These are phyloP conservation scores for Neurospora sp. DNA, from an alignment of 495 filamentous ascomycete genomes.

Conservation along the genomic window DNA sequence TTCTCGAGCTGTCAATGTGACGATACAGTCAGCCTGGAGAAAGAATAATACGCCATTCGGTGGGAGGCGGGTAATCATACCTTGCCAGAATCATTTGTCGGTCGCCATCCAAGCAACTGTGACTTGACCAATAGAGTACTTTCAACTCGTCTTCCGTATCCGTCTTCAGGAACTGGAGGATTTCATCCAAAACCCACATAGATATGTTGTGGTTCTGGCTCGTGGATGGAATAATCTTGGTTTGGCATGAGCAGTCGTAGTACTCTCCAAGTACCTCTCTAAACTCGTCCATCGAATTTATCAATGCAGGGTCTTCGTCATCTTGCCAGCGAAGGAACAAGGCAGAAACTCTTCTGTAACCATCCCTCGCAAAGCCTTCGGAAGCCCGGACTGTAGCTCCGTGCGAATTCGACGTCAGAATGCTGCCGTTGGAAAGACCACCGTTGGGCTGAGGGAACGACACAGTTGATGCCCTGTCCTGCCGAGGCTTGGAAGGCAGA, in stretches of 20 bases:
- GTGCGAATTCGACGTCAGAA: not conserved
- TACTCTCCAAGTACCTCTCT: constrained; percentile 29
- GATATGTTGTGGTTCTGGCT: constrained; percentile 3
- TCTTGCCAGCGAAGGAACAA: constrained; percentile 40
- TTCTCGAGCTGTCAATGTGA: constrained; percentile 25
- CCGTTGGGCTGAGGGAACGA: not conserved
- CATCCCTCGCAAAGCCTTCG: constrained; percentile 2
- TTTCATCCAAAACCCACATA: constrained; percentile 31
- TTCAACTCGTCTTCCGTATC: constrained; percentile 27
- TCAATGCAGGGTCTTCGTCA: constrained; percentile 27
- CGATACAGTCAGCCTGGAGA: constrained; percentile 4
- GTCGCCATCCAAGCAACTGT: constrained; percentile 35
- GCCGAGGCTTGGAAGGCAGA: constrained; percentile 35
- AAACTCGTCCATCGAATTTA: constrained; percentile 27
- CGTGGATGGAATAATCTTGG: constrained; percentile 29
- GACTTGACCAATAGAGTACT: constrained; percentile 38
- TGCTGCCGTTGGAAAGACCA: not conserved
- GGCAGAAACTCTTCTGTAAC: constrained; percentile 32
- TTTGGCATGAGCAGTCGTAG: constrained; percentile 33
- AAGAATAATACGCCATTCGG: not conserved
- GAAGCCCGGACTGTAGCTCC: not conserved
- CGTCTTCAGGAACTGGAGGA: constrained; percentile 21
- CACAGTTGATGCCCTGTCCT: constrained; percentile 24
- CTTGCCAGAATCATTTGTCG: constrained; percentile 40
- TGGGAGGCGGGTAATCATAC: constrained; percentile 12